These are phyloP conservation scores for Ilex asprella DNA, from an alignment of 257 asterid species.

Conservation along the genomic window DNA sequence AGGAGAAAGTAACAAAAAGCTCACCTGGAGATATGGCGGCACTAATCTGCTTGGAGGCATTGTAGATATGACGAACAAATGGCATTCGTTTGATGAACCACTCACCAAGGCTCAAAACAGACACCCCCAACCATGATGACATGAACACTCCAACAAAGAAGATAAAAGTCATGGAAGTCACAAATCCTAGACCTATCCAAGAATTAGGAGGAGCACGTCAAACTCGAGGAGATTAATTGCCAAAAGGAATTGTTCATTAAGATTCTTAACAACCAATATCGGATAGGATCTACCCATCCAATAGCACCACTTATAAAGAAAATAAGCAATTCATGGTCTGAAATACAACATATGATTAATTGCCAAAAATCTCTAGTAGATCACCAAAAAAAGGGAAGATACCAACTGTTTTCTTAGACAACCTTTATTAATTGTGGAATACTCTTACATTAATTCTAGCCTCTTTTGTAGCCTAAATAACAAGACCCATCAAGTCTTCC, in stretches of 20 bases:
- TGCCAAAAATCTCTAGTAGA: no score
- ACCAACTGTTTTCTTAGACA: no score
- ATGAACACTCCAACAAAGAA: slow-evolving; percentile 78
- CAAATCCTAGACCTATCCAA: slow-evolving; percentile 62
- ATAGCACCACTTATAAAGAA: slow-evolving; percentile 6
- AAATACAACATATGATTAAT: no score
- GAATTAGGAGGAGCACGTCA: not conserved
- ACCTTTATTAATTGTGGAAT: no score
- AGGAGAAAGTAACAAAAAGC: slow-evolving; percentile 13
- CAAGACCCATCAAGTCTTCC: no score
- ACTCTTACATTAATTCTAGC: no score
- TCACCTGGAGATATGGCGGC: slow-evolving; percentile 79
- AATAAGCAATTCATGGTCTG: not conserved
- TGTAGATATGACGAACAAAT: slow-evolving; percentile 70
- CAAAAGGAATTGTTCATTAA: not conserved
- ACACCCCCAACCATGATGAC: slow-evolving; percentile 82
- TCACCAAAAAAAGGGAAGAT: no score
- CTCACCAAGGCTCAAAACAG: slow-evolving; percentile 66
- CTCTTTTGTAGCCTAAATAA: no score
- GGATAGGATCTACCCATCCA: not conserved
- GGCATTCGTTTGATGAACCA: slow-evolving; percentile 86
- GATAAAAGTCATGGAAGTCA: slow-evolving; percentile 64
- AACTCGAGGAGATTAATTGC: not conserved
- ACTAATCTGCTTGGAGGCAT: slow-evolving; percentile 81
- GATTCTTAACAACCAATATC: slow-evolving; percentile 1